Evolutionary conservation across 306 rosid species (phyloP).

Genomic region (Sophora flavescens): DNA sequence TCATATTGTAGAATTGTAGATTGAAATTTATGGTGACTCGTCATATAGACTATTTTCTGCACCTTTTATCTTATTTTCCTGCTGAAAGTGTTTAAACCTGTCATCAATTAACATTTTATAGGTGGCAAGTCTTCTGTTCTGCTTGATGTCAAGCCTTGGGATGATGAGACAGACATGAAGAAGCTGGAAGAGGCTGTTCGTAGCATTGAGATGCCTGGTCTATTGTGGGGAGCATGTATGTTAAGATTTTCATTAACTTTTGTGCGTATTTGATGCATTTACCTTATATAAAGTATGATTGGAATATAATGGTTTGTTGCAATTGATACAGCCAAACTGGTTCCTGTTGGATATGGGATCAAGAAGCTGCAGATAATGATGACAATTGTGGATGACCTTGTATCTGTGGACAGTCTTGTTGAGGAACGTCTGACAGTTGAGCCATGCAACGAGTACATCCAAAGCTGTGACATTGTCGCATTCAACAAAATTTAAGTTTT

Average conservation of each 20-base stretch:
- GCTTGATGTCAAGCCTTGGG: slow-evolving; percentile 96
- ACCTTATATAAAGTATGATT: neutral
- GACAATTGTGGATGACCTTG: slow-evolving; percentile 86
- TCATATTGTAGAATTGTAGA: neutral
- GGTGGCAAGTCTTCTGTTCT: slow-evolving; percentile 93
- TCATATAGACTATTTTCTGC: neutral
- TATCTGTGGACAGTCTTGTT: slow-evolving; percentile 77
- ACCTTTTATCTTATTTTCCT: neutral
- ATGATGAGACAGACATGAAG: slow-evolving; percentile 95
- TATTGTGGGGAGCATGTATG: slow-evolving; percentile 94
- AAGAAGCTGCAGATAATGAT: slow-evolving; percentile 91
- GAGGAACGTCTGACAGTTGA: slow-evolving; percentile 80
- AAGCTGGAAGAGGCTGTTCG: slow-evolving; percentile 92
- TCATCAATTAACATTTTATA: slow-evolving; percentile 36
- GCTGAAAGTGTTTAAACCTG: slow-evolving; percentile 5
- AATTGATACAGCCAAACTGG: slow-evolving; percentile 75
- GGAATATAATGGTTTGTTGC: slow-evolving; percentile 6
- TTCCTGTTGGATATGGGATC: slow-evolving; percentile 86
- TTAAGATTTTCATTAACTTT: neutral
- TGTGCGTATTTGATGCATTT: neutral
- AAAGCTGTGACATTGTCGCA: slow-evolving; percentile 94
- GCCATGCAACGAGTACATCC: slow-evolving; percentile 74
- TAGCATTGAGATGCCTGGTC: slow-evolving; percentile 73
- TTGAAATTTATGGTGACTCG: slow-evolving; percentile 7
- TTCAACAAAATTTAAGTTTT: slow-evolving; percentile 83